Evolutionary conservation across 495 filamentous ascomycete genomes (phyloP).

Genomic region (Copromyces sp.): DNA sequence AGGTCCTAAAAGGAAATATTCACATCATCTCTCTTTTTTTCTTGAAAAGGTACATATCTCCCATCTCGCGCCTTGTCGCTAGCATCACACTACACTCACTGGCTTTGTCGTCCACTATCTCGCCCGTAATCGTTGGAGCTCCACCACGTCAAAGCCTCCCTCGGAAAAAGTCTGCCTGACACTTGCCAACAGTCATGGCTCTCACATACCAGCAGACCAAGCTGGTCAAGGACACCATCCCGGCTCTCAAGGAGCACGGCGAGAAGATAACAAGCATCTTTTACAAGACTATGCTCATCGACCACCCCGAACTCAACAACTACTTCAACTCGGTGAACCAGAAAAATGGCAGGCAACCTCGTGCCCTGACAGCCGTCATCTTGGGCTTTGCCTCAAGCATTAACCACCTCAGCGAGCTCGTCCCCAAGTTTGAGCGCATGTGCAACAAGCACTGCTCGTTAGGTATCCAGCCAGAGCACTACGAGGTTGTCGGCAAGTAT

Average conservation of each 20-base stretch:
- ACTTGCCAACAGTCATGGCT: slow-evolving; percentile 21
- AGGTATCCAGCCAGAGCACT: slow-evolving; percentile 57
- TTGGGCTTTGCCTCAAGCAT: slow-evolving; percentile 62
- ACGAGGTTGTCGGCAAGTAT: slow-evolving; percentile 57
- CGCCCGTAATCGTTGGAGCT: background rate
- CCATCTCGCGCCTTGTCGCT: background rate
- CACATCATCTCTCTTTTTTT: background rate
- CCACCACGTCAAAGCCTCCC: background rate
- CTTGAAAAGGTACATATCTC: background rate
- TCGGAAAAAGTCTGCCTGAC: background rate
- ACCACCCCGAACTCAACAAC: slow-evolving; percentile 53
- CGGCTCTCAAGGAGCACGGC: slow-evolving; percentile 51
- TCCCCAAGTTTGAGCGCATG: slow-evolving; percentile 57
- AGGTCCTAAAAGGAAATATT: background rate
- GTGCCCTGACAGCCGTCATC: slow-evolving; percentile 54
- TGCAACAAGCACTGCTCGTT: slow-evolving; percentile 66
- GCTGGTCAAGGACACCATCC: slow-evolving; percentile 36
- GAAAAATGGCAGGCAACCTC: slow-evolving; percentile 54
- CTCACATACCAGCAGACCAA: slow-evolving; percentile 33
- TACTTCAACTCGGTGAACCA: slow-evolving; percentile 65
- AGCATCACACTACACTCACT: background rate
- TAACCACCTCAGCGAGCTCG: slow-evolving; percentile 54
- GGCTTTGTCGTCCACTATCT: background rate
- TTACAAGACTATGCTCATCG: slow-evolving; percentile 56
- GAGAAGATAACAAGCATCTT: slow-evolving; percentile 54